Conservation (phyloP, 257 asterid genomes). For the Thymus quinquecostatus region DNA sequence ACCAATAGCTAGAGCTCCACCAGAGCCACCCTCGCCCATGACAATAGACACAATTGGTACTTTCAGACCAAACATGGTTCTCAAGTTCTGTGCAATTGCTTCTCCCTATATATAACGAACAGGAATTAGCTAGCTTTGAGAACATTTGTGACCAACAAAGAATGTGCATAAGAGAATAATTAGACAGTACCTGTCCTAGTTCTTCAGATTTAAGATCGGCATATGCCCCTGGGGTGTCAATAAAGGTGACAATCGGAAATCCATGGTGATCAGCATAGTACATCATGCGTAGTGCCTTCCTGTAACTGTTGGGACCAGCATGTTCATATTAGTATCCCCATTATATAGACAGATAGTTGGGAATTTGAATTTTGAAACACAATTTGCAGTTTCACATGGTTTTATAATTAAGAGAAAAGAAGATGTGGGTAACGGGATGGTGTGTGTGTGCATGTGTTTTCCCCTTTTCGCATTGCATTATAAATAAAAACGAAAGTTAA, state of each 20-base stretch:
- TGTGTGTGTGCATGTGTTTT: no score
- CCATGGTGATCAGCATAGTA: slow-evolving; percentile 92
- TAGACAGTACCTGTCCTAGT: slow-evolving; percentile 69
- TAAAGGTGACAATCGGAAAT: slow-evolving; percentile 81
- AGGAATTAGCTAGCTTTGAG: slow-evolving; percentile 18
- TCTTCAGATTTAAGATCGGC: slow-evolving; percentile 92
- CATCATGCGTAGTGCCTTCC: slow-evolving; percentile 95
- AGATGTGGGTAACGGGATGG: background rate
- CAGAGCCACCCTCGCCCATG: slow-evolving; percentile 98
- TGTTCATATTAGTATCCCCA: slow-evolving; percentile 9
- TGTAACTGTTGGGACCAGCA: slow-evolving; percentile 57
- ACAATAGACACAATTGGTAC: slow-evolving; percentile 87
- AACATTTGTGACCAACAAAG: slow-evolving; percentile 19
- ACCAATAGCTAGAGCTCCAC: slow-evolving; percentile 97
- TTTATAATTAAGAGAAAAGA: slow-evolving; percentile 3
- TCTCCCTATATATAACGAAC: slow-evolving; percentile 65
- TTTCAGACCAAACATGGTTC: slow-evolving; percentile 93
- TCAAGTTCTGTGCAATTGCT: slow-evolving; percentile 89
- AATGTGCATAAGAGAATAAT: slow-evolving; percentile 19
- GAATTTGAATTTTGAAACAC: background rate
- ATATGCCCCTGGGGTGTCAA: slow-evolving; percentile 95
- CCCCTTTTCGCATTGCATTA: background rate
- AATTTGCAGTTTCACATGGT: slow-evolving; percentile 7
- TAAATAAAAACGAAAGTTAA: slow-evolving; percentile 3
- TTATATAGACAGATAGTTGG: background rate